Evolutionary conservation across 805 yeast genomes (phyloP), one percentile per base, ranked within the genome.

Genomic region (Candida peoriensis): DNA sequence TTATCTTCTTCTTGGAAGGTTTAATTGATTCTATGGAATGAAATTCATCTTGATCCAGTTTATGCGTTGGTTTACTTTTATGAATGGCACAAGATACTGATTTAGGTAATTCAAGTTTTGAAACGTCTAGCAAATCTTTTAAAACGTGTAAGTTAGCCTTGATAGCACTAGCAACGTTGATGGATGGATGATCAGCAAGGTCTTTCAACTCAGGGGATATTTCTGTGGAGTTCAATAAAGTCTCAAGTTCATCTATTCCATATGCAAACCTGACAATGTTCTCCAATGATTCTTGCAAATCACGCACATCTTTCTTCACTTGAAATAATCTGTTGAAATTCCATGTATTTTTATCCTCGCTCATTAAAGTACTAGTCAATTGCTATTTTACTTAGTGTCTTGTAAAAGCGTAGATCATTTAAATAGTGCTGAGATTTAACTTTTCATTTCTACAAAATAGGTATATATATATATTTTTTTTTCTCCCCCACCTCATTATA

Each of bases 291-390:
- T 35, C 32, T 13, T 35, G 34, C 2, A 35, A 15, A 23, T 30
- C 34, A n/a, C 24, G 31, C 5, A 30, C 38, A 13, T 31, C 34
- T 10, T 31, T 35, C 18, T 35, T 35, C 11, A 35, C 20, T 11
- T 31, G 28, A 11, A 24, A 24, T 4, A 31, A 15, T 6, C 34
- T 11, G 7, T 11, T 16, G 13, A 25, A 19, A 15, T 25, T 15
- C 28, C 28, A 25, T 6, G 3, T n/a, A 16, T 10, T 18, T 7
- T 14, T 12, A 7, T 25, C 20, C 3, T 25, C 13, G n/a, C n/a
- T n/a, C n/a, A n/a, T n/a, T n/a, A n/a, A n/a, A n/a, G n/a, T n/a
- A n/a, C n/a, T n/a, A n/a, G n/a, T n/a, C n/a, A n/a, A n/a, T n/a
- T n/a, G n/a, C n/a, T n/a, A n/a, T n/a, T n/a, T n/a, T n/a, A n/a